phyloP scores from a whole-genome alignment of 2,329 filamentous ascomycete species.

The Diaporthe sp. region DNA sequence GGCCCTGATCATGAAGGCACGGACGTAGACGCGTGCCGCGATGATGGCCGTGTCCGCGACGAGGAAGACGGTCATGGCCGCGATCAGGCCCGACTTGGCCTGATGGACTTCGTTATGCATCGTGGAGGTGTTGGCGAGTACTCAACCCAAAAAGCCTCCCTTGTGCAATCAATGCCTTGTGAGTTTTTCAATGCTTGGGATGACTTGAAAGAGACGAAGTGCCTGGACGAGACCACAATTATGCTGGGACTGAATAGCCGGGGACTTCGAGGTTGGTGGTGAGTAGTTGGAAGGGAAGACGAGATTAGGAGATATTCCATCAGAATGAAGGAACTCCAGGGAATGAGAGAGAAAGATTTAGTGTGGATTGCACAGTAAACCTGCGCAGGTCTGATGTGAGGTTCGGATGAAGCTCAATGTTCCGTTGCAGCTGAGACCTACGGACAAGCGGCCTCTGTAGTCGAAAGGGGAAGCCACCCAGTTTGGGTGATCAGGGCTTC shows the following conservation, averaged over 20 bases:
- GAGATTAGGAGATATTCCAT: no score
- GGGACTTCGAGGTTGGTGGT: no score
- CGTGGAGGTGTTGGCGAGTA: neutral
- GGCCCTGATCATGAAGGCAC: conserved; percentile 45
- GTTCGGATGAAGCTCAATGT: neutral
- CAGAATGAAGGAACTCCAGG: no score
- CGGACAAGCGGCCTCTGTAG: neutral
- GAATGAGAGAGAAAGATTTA: no score
- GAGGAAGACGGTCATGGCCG: conserved; percentile 46
- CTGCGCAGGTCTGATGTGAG: neutral
- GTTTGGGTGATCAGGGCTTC: neutral
- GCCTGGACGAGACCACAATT: neutral
- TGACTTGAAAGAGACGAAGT: neutral
- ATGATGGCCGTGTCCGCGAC: conserved; percentile 44
- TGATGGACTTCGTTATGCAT: neutral
- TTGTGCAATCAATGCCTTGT: neutral
- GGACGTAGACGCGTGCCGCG: conserved; percentile 46
- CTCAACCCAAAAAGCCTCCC: neutral
- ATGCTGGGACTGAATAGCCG: neutral
- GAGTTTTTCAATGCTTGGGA: neutral
- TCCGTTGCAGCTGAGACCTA: neutral
- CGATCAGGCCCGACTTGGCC: conserved; percentile 30
- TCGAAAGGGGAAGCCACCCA: neutral
- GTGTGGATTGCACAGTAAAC: no score
- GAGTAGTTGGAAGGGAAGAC: no score